Conservation (phyloP, 2,329 filamentous ascomycete species). For the Aspergillus flavus region DNA sequence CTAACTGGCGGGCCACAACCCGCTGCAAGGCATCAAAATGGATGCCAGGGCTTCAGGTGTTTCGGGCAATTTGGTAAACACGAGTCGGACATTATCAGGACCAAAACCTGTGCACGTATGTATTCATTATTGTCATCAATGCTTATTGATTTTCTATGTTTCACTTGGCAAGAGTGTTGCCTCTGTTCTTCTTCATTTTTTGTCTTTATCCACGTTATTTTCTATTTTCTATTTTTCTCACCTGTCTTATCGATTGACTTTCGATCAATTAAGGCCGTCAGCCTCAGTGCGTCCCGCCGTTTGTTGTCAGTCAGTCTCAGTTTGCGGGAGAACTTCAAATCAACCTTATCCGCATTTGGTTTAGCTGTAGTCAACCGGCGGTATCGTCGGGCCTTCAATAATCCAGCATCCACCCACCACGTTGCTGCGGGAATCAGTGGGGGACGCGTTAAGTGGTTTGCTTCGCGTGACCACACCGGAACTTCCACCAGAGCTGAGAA, state of each 20-base stretch:
- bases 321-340: not conserved
- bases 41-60: not conserved
- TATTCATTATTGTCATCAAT: not conserved
- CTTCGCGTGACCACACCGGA: slow-evolving; percentile 9
- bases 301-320: not conserved
- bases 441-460: slow-evolving; percentile 27
- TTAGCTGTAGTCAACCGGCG: not conserved
- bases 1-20: not conserved
- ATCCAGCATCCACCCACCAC: not conserved
- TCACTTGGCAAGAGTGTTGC: no score
- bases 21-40: not conserved
- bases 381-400: not conserved
- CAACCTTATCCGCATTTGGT: not conserved
- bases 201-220: not conserved
- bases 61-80: not conserved
- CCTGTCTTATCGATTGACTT: not conserved
- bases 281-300: not conserved
- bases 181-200: not conserved
- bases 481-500: not conserved
- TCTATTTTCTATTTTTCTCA: not conserved
- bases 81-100: not conserved
- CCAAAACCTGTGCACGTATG: not conserved
- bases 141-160: not conserved
- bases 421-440: slow-evolving; percentile 23
- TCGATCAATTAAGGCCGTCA: not conserved